phyloP scores from a whole-genome alignment of 257 asterid species.

The Fraxinus quadrangulata region DNA sequence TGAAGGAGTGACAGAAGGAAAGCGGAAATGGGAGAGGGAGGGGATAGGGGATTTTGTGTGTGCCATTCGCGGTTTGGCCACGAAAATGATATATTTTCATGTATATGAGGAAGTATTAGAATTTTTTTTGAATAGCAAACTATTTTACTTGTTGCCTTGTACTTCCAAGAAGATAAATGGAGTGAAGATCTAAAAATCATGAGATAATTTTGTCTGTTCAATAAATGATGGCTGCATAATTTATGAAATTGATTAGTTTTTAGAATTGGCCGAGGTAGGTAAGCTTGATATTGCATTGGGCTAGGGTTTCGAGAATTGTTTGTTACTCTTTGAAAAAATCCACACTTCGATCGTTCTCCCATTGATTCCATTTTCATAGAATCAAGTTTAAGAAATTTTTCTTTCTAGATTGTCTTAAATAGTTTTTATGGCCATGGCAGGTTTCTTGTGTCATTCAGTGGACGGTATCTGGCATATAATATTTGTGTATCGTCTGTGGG shows the following conservation, averaged over 20 bases:
- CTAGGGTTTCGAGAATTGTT: neutral
- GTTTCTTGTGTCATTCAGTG: conserved; percentile 81
- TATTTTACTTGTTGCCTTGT: neutral
- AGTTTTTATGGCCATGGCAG: conserved; percentile 39
- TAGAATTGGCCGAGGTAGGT: neutral
- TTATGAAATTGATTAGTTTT: neutral
- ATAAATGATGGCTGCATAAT: neutral
- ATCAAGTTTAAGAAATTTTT: neutral
- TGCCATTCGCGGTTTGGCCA: neutral
- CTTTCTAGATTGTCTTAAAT: neutral
- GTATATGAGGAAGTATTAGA: neutral
- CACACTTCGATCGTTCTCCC: neutral
- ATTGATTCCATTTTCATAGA: neutral
- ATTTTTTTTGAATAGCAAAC: too few species aligned
- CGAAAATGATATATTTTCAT: neutral
- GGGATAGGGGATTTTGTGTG: neutral
- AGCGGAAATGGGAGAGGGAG: neutral
- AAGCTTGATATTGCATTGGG: neutral
- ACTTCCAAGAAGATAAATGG: neutral
- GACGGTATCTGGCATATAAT: conserved; percentile 63
- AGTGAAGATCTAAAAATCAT: neutral
- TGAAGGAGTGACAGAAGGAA: neutral
- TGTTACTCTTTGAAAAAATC: neutral
- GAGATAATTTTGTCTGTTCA: neutral
- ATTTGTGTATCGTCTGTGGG: conserved; percentile 44